Conservation (phyloP, 2,329 filamentous ascomycete genomes). For the Fusarium penzigii region DNA sequence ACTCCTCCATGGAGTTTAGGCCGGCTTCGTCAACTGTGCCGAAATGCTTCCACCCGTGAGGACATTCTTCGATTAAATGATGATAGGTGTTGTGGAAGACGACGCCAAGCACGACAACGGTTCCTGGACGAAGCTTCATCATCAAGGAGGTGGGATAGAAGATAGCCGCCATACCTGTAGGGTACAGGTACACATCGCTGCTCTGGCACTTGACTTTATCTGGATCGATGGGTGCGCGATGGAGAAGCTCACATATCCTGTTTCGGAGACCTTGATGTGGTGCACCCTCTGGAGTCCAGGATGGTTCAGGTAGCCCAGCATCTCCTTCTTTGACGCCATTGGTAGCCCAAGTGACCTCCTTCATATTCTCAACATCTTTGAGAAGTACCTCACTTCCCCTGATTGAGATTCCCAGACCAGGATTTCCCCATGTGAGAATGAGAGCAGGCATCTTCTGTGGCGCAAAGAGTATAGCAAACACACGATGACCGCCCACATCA, state of each 20-base stretch:
- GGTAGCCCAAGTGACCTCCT: conserved; percentile 38
- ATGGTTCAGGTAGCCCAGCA: conserved; percentile 33
- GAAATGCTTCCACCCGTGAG: conserved; percentile 49
- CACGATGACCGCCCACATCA: conserved; percentile 42
- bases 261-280: conserved; percentile 41
- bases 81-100: conserved; percentile 53
- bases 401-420: conserved; percentile 48
- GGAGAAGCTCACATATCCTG: conserved; percentile 44
- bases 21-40: conserved; percentile 43
- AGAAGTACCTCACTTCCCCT: conserved; percentile 48
- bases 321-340: conserved; percentile 21
- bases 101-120: conserved; percentile 49
- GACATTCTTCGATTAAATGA: conserved; percentile 46
- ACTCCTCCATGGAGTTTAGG: conserved; percentile 46
- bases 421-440: conserved; percentile 46
- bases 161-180: conserved; percentile 56
- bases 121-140: conserved; percentile 33
- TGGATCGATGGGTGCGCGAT: conserved; percentile 40
- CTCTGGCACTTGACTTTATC: conserved; percentile 25
- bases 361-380: conserved; percentile 34
- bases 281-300: conserved; percentile 39
- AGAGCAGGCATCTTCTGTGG: conserved; percentile 36
- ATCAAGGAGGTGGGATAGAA: conserved; percentile 44
- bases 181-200: conserved; percentile 53
- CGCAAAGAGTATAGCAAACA: conserved; percentile 48